Evolutionary conservation across 352 stramenopile species (phyloP).

Genomic region (Phytopythium mirpurense): DNA sequence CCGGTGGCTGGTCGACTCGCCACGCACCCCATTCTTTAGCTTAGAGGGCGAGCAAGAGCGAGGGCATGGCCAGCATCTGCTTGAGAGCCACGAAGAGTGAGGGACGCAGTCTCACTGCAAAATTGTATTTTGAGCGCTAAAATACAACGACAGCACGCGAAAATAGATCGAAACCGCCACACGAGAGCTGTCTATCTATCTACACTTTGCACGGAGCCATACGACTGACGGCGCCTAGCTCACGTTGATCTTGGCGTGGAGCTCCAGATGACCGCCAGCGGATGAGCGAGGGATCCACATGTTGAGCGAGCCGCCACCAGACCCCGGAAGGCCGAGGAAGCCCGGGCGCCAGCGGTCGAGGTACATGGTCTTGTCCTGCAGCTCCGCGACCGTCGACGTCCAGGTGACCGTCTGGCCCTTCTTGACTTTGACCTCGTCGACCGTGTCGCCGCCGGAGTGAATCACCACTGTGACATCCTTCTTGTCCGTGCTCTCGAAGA

Average conservation of each 20-base stretch:
- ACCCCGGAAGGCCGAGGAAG: slow-evolving; percentile 48
- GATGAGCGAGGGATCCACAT: slow-evolving; percentile 45
- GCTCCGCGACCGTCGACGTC: slow-evolving; percentile 25
- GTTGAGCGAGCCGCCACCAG: slow-evolving; percentile 51
- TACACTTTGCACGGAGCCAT: background rate
- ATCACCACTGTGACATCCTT: slow-evolving; percentile 40
- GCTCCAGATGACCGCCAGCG: slow-evolving; percentile 37
- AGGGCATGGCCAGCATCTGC: background rate
- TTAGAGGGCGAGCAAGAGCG: background rate
- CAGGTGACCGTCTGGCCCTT: slow-evolving; percentile 30
- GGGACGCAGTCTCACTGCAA: no score
- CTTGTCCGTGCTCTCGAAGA: slow-evolving; percentile 33
- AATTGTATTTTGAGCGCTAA: background rate
- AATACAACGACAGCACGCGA: no score
- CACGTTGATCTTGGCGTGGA: slow-evolving; percentile 40
- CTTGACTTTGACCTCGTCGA: slow-evolving; percentile 26
- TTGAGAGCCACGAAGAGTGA: no score
- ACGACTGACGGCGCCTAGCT: slow-evolving; percentile 12
- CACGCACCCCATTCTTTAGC: background rate
- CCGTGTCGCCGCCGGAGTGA: slow-evolving; percentile 27
- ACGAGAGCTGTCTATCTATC: no score
- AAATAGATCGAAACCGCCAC: no score
- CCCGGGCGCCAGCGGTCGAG: slow-evolving; percentile 58
- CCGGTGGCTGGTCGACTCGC: background rate
- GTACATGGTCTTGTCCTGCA: slow-evolving; percentile 60